Percentiles rank a stretch among this genome's conserved stretches.
phyloP scores from a whole-genome alignment of 2,329 filamentous ascomycete genomes.

The Beauveria varroae region DNA sequence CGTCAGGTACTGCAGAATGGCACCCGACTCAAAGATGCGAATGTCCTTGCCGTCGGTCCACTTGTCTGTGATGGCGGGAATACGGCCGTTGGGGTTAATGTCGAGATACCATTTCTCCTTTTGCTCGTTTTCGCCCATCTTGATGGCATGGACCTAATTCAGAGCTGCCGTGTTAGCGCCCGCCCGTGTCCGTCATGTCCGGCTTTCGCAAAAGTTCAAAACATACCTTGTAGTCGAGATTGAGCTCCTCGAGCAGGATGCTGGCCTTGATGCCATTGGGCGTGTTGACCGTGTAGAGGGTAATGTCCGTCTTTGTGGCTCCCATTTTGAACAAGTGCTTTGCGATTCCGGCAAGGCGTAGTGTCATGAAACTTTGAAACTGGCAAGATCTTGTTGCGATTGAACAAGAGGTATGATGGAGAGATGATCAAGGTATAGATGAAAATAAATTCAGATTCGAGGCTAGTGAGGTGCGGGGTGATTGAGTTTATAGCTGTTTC shows the following conservation, averaged over 20 bases:
- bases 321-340: constrained; percentile 23
- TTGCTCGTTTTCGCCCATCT: constrained; percentile 68
- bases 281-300: constrained; percentile 74
- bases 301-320: constrained; percentile 51
- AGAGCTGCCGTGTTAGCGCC: not conserved
- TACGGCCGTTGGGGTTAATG: constrained; percentile 90
- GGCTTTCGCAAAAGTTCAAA: too few species aligned
- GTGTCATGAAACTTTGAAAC: constrained; percentile 17
- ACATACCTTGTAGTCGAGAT: constrained; percentile 66
- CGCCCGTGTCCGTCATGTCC: too few species aligned
- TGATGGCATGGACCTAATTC: constrained; percentile 50
- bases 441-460: not conserved
- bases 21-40: constrained; percentile 73
- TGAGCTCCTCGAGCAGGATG: constrained; percentile 79
- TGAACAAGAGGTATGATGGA: not conserved
- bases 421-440: not conserved
- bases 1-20: constrained; percentile 77
- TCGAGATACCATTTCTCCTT: constrained; percentile 82
- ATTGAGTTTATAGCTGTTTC: not conserved
- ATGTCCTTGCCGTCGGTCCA: constrained; percentile 67
- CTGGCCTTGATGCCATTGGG: constrained; percentile 89
- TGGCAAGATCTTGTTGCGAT: not conserved
- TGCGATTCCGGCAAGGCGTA: constrained; percentile 19
- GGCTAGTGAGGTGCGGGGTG: not conserved
- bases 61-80: constrained; percentile 78